A percentile compares a stretch with the other conserved stretches of the same genome.
These are phyloP conservation scores for Marasmius fiardii DNA, from an alignment of 1,284 basidiomycete genomes.

Conservation along the genomic window DNA sequence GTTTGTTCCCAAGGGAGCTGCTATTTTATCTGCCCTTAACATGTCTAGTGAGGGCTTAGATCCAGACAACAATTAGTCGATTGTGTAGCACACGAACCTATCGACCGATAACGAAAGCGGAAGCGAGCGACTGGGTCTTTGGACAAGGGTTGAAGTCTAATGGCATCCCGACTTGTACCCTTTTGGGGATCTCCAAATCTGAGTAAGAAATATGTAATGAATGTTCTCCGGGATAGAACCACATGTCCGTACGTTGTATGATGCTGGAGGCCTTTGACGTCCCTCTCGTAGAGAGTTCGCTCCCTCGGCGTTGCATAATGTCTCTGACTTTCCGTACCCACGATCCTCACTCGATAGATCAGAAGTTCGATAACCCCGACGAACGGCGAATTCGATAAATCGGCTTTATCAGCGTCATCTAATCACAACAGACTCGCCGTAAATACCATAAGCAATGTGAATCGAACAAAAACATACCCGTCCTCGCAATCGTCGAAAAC, in stretches of 20 bases:
- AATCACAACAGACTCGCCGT: neutral
- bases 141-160: neutral
- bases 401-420: neutral
- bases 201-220: neutral
- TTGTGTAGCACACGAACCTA: neutral
- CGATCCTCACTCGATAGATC: constrained; percentile 3
- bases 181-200: constrained; percentile 1
- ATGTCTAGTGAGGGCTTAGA: neutral
- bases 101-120: constrained; percentile 4
- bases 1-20: neutral
- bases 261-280: constrained; percentile 2
- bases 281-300: neutral
- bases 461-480: constrained; percentile 1
- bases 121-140: constrained; percentile 4
- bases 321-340: neutral
- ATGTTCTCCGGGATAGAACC: neutral
- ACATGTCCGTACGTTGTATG: constrained; percentile 3
- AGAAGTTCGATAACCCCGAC: neutral
- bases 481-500: constrained; percentile 1
- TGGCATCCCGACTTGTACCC: neutral
- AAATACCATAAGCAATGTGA: neutral
- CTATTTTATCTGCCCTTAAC: neutral
- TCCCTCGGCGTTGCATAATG: neutral
- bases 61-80: neutral
- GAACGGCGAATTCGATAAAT: neutral